Evolutionary conservation across 1,139 yeast species (phyloP).

Genomic region (Debaryomyces fabryi): DNA sequence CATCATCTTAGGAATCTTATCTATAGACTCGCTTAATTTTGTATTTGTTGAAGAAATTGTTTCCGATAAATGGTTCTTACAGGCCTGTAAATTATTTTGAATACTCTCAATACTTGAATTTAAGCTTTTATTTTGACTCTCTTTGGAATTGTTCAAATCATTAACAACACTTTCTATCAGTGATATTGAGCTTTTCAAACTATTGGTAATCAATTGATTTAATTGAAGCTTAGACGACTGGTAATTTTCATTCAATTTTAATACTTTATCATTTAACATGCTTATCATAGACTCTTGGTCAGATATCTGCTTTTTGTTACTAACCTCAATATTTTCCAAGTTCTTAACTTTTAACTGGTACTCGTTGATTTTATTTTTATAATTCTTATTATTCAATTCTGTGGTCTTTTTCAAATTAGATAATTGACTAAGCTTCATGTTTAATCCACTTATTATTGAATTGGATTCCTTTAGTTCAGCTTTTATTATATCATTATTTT

Average conservation of each 20-base stretch:
- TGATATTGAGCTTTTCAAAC: slow-evolving; percentile 10
- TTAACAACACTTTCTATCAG: slow-evolving; percentile 9
- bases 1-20: slow-evolving; percentile 9
- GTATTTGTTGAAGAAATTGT: slow-evolving; percentile 6
- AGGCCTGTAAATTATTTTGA: slow-evolving; percentile 6
- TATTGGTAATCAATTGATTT: slow-evolving; percentile 12
- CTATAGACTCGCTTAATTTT: slow-evolving; percentile 7
- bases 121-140: slow-evolving; percentile 2
- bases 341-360: slow-evolving; percentile 11
- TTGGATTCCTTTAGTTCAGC: slow-evolving; percentile 27
- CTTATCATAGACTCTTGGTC: slow-evolving; percentile 7
- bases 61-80: slow-evolving; percentile 3
- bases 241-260: slow-evolving; percentile 13
- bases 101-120: background rate
- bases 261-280: slow-evolving; percentile 9
- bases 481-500: slow-evolving; percentile 30
- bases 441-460: slow-evolving; percentile 16
- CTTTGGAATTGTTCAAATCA: slow-evolving; percentile 5
- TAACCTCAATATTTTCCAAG: slow-evolving; percentile 11
- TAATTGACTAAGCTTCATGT: slow-evolving; percentile 14
- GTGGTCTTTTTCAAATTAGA: slow-evolving; percentile 7
- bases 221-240: slow-evolving; percentile 13
- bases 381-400: slow-evolving; percentile 8
- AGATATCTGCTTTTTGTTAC: slow-evolving; percentile 11
- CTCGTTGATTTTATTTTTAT: slow-evolving; percentile 14